Base-by-base conservation (phyloP, 768 basidiomycete genomes). In the Podaxis sp. region DNA sequence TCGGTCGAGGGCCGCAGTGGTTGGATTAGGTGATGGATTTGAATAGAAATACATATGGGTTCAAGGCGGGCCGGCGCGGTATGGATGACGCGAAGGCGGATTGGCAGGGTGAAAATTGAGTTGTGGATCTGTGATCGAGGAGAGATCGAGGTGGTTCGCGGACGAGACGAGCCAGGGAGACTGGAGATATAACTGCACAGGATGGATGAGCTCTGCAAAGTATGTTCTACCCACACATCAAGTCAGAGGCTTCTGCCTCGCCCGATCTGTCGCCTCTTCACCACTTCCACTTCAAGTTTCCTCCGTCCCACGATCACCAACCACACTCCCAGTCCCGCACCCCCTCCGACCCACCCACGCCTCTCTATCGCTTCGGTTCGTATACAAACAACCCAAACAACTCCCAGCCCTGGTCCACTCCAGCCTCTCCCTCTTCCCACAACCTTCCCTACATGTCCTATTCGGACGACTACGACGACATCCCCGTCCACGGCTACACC, bases 401-500 rank as follows among this genome's bases (percentile, higher is more conserved):
- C 68, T 60, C 57, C 66, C 59, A 65, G 33, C 33, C 33, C 33
- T 33, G 33, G 33, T 33, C 33, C 33, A 33, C 33, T 33, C 33
- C 74, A 48, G 69, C 68, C 40, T 68, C 66, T 63, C 38, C 66
- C 51, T 36, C 67, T 44, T 53, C 68, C 48, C 56, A 48, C 55
- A 63, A 60, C 48, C 40, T 63, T 64, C 48, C 68, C 70, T 57
- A 68, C 72, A 64, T 83, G 69, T 75, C 82, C 22, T 85, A 85
- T 71, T 76, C 75, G 42, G 87, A 88, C 67, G 88, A 87, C 24
- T 88, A 87, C 70, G 88, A 87, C 62, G 86, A 88, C 64, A 22
- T 63, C 59, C 49, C 59, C 54, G 17, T 51, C 49, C 52, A 40
- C 38, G 19, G 9, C 61, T 52, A 38, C 36, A 22, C 39, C 24